Conservation (phyloP, 805 yeast genomes). For the Kregervanrija fluxuum region DNA sequence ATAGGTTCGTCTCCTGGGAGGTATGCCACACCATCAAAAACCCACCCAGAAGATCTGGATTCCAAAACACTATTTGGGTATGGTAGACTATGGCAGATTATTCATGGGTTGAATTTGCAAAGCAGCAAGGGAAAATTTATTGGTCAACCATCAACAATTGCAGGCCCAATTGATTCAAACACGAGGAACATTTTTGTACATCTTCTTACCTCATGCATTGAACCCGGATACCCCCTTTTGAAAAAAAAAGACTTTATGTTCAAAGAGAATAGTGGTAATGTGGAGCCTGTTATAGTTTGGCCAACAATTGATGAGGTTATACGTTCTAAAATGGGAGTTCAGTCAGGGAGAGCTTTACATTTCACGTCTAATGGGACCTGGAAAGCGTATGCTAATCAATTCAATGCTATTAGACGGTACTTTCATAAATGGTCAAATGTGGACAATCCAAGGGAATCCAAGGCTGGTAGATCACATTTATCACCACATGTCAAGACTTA, state of each 20-base stretch:
- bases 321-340: constrained; percentile 11
- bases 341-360: constrained; percentile 26
- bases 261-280: constrained; percentile 4
- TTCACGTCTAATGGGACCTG: constrained; percentile 14
- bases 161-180: constrained; percentile 34
- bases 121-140: constrained; percentile 26
- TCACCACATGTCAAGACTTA: constrained; percentile 62
- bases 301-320: constrained; percentile 26
- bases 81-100: constrained; percentile 37
- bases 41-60: constrained; percentile 2
- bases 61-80: constrained; percentile 33
- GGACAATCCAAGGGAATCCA: constrained; percentile 12
- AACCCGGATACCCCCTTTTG: constrained; percentile 22
- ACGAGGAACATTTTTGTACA: constrained; percentile 39
- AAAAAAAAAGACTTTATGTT: constrained; percentile 12
- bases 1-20: constrained; percentile 50
- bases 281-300: constrained; percentile 26
- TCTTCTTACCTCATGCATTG: constrained; percentile 38
- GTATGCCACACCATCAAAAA: constrained; percentile 15
- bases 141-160: constrained; percentile 43
- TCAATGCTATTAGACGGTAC: constrained; percentile 33
- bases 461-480: constrained; percentile 21
- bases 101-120: constrained; percentile 29
- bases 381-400: constrained; percentile 28
- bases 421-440: constrained; percentile 39